Conservation (phyloP, 1,284 basidiomycete genomes). For the Cryptococcus deneoformans region DNA sequence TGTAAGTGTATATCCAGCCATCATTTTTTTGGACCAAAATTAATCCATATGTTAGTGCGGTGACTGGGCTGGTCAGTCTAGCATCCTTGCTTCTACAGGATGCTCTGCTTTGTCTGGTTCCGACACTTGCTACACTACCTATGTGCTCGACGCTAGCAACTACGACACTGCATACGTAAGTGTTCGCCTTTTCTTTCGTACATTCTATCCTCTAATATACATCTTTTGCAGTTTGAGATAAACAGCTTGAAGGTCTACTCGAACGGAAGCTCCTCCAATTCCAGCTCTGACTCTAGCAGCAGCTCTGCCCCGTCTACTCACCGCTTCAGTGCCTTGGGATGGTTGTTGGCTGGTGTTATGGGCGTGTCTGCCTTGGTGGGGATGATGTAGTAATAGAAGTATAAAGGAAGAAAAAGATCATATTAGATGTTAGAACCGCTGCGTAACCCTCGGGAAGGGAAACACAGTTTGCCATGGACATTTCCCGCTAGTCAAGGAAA, state of each 20-base stretch:
- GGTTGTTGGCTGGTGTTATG: neutral
- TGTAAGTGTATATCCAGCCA: conserved; percentile 4
- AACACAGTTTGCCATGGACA: too few species aligned
- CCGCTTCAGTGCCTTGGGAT: neutral
- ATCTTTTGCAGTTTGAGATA: conserved; percentile 60
- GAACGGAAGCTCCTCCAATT: conserved; percentile 6
- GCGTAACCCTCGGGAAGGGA: too few species aligned
- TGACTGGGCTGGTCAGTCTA: conserved; percentile 49
- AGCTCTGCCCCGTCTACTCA: conserved; percentile 2
- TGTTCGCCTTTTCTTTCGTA: neutral
- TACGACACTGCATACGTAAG: conserved; percentile 62
- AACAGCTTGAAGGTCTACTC: conserved; percentile 54
- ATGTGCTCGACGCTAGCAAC: conserved; percentile 60
- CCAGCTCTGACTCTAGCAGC: conserved; percentile 1
- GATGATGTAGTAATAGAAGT: neutral
- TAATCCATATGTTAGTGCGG: conserved; percentile 47
- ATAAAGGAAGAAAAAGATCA: too few species aligned
- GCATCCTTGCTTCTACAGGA: conserved; percentile 58
- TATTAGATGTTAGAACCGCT: too few species aligned
- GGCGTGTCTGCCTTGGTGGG: neutral
- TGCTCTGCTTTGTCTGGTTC: conserved; percentile 48
- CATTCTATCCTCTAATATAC: neutral
- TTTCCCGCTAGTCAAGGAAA: too few species aligned
- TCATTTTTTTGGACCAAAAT: neutral
- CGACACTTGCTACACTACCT: conserved; percentile 59